Base-by-base conservation (phyloP, 78 protist species). In the Cyanophora paradoxa region DNA sequence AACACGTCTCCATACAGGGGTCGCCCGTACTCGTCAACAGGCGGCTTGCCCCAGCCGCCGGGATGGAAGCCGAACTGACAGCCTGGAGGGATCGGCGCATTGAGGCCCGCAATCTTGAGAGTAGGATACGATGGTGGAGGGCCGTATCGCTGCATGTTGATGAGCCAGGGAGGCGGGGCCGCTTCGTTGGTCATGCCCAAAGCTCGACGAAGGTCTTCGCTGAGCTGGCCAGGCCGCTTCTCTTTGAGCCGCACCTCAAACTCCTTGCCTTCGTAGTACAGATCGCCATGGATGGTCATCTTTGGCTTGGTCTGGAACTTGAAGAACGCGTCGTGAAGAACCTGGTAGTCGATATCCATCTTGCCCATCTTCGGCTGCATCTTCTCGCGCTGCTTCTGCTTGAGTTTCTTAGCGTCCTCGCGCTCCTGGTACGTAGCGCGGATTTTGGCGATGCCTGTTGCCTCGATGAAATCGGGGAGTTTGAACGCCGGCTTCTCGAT, bases 71-170 rank as follows among this genome's bases (percentile, higher is more conserved):
- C 93, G 37, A 79, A 90, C 34, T 62, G 52, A 0, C 96, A 94
- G 30, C 98, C 96, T 42, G 63, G 75, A 0, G 99, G 99, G 19
- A 96, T 80, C 2, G 99, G 99, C 14, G 98, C 96, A 57, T 95
- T 96, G 19, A 97, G 87, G n/a, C 99, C 96, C 0, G 98, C 96
- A 17, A 97, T 81, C 30, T 85, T 82, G 31, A 97, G 82, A 36
- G 59, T 78, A 0, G 99, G 98, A 71, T 93, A 97, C 8, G 96
- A 74, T 10, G 99, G 99, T 8, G 99, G 99, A 3, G 90, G 90
- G 14, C 88, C 88, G 57, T 69, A 81, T 10, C 86, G 71, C 84
- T 97, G 99, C 98, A 95, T 95, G 86, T 84, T 83, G 73, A 88
- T 74, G 19, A 97, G 91, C 98, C 98, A 97, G 19, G 99, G 99